Percentiles rank a stretch among this genome's conserved stretches.
These are phyloP conservation scores for Azolla pinnata DNA, from an alignment of 75 land plant genomes.

Conservation along the genomic window DNA sequence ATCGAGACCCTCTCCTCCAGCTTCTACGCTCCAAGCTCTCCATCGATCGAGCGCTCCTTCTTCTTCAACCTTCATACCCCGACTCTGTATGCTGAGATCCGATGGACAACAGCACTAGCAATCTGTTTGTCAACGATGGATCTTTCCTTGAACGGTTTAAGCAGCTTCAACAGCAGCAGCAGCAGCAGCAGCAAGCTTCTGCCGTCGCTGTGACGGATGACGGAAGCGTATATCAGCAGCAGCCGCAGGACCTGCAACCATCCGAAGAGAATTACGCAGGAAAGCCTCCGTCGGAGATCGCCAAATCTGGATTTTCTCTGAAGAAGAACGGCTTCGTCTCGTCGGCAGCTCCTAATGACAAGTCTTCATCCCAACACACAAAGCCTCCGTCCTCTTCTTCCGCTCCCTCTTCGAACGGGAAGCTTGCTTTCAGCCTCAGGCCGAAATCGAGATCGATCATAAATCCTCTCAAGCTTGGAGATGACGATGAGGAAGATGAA, in stretches of 20 bases:
- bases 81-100: neutral
- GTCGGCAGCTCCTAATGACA: neutral
- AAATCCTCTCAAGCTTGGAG: slow-evolving; percentile 70
- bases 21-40: slow-evolving; percentile 1
- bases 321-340: neutral
- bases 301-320: slow-evolving; percentile 1
- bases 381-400: slow-evolving; percentile 2
- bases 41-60: neutral
- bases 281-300: neutral
- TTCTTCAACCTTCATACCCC: neutral
- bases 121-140: slow-evolving; percentile 76
- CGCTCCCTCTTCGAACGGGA: slow-evolving; percentile 50
- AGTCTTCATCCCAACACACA: slow-evolving; percentile 11
- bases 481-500: slow-evolving; percentile 87
- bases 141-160: slow-evolving; percentile 90
- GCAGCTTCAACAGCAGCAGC: slow-evolving; percentile 59
- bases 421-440: slow-evolving; percentile 92
- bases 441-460: slow-evolving; percentile 73
- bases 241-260: too few species aligned
- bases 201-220: slow-evolving; percentile 8
- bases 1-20: too few species aligned
- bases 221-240: neutral
- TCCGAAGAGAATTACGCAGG: neutral
- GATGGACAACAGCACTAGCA: slow-evolving; percentile 36
- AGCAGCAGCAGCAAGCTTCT: slow-evolving; percentile 11